phyloP scores from a whole-genome alignment of 2,329 filamentous ascomycete genomes.

The Colletotrichum lindemuthianum region DNA sequence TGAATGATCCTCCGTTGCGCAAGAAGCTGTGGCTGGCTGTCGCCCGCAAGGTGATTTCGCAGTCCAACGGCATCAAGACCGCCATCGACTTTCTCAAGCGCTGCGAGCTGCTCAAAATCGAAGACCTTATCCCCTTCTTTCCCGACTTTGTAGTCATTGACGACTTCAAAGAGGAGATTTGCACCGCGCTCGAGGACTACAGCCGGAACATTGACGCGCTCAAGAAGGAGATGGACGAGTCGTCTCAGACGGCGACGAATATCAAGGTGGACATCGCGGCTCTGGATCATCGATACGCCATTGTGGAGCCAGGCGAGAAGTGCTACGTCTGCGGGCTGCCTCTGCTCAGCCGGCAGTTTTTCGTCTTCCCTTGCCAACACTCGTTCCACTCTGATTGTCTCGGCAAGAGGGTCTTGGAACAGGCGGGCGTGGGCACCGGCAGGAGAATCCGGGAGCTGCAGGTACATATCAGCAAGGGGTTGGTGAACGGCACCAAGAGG shows the following conservation, averaged over 20 bases:
- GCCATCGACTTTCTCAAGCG: constrained; percentile 94
- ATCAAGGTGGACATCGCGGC: constrained; percentile 90
- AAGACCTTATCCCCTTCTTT: constrained; percentile 98
- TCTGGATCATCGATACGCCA: constrained; percentile 89
- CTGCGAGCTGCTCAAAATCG: constrained; percentile 91
- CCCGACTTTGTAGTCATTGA: constrained; percentile 99
- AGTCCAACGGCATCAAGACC: constrained; percentile 86
- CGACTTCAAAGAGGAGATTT: constrained; percentile 99
- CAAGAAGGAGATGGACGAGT: constrained; percentile 96
- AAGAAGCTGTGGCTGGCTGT: constrained; percentile 97
- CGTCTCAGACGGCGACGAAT: constrained; percentile 85
- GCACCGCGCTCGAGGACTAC: constrained; percentile 91
- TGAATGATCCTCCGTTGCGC: constrained; percentile 80
- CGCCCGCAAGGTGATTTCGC: constrained; percentile 90
- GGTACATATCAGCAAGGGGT: constrained; percentile 80
- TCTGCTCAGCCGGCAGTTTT: constrained; percentile 90
- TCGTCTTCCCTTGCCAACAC: constrained; percentile 98
- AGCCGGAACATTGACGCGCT: constrained; percentile 88
- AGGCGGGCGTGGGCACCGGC: constrained; percentile 78
- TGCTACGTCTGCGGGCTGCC: constrained; percentile 91
- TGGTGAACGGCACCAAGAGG: constrained; percentile 75
- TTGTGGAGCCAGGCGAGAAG: constrained; percentile 94
- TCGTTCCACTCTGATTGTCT: constrained; percentile 97
- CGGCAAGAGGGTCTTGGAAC: constrained; percentile 84
- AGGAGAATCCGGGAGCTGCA: constrained; percentile 88